Base-by-base conservation (phyloP, 805 yeast species). In the Sugiyamaella boreocaroliniensis region DNA sequence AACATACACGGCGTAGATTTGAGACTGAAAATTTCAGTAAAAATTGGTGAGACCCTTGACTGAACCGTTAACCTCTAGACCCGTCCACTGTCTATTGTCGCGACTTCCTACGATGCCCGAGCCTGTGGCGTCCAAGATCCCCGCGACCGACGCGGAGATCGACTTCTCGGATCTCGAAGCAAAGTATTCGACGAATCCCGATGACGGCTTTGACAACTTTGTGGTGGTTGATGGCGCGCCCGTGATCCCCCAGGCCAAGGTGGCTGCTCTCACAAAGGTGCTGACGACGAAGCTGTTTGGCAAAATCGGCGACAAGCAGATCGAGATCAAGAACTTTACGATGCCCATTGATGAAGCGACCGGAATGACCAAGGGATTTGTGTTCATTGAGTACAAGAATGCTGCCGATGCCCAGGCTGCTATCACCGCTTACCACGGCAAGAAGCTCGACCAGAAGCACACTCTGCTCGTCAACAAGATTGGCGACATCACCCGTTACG, bases 151-250 rank as follows among this genome's bases (percentile, higher is more conserved):
- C 52, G 75, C 76, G 58, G 72, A 71, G 16, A 74, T 85, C 54
- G 86, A 84, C 60, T 89, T 87, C 72, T 73, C 88, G 56, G 97
- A 90, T 68, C 76, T 92, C 65, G 97, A 92, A 69, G 82, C 77
- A 53, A 76, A 87, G 70, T 89, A 78, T 69, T 70, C 79, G 20
- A 82, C 85, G 48, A 78, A 80, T 52, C 81, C 78, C 50, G 81
- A 79, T 49, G 72, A 76, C 53, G 79, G 82, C 48, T 76, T 86
- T 53, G 96, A 87, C 64, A 80, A 80, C 64, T 89, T 81, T 65
- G 81, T 92, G 53, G 86, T 92, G 29, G 85, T 89, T 49, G 97
- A 89, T 68, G 99, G 99, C 47, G 90, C 96, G 10, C 99, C 99
- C 60, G 76, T 89, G 56, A 96, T 96, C 22, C 96, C 97, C 54